Base-by-base conservation (phyloP, 2,329 filamentous ascomycete species). In the Exophiala viscosa region DNA sequence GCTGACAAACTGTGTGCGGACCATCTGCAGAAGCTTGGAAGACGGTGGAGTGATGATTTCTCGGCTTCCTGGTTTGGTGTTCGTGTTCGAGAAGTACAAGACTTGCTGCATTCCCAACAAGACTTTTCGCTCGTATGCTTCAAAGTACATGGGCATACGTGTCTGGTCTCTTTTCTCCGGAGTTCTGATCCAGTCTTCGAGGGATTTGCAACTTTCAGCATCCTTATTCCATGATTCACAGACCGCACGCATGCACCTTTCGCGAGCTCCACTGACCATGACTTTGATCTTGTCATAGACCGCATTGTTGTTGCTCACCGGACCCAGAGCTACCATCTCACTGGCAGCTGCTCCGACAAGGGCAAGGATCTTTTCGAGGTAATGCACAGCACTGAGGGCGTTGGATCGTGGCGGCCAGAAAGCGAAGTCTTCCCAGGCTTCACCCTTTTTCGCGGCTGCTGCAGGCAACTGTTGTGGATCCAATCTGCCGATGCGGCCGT, bases 351-450 rank as follows among this genome's bases (percentile, higher is more conserved):
- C 86, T n/a, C 92, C 90, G 3, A 99, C 83, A 2, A 96, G 76
- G 0, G 84, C 78, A 17, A 97, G 76, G 67, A 93, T 86, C 67
- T 87, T 90, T 45, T 87, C 84, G 4, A 99, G 78, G 65, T 95
- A 96, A 67, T 95, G 83, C 1, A 92, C 88, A n/a, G 88, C 92
- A 53, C 90, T 95, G 18, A 97, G 75, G 0, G 91, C 91, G 66
- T 96, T 97, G 1, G 90, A 88, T 72, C 88, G 86, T 0, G 92
- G 93, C 3, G 92, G 91, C 91, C 92, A 97, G 70, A 97, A 99
- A 0, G 91, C 92, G 69, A 93, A 83, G 72, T 92, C 87, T 66
- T 97, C 93, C 90, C 90, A 97, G 0, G 85, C 75, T 62, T 96
- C 90, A 5, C 91, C 92, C 40, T 81, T 82, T 61, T 80, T 88